Conservation (phyloP, 176 grass and related monocot species). For the Phyllostachys edulis region DNA sequence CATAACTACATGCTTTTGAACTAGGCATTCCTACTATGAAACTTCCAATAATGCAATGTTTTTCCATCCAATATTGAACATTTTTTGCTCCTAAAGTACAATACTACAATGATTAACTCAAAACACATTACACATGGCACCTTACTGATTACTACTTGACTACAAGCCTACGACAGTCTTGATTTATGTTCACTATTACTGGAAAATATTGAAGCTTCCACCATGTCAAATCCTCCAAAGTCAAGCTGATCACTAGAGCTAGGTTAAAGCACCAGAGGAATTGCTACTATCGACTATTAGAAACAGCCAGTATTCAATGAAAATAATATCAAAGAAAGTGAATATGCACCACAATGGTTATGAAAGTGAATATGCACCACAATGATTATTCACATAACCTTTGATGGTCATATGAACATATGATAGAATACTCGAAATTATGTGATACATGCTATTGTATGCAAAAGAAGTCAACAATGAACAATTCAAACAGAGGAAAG, state of each 20-base stretch:
- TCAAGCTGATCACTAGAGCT: background rate
- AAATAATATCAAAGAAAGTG: background rate
- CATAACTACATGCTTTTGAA: background rate
- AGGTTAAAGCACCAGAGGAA: background rate
- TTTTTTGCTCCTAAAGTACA: background rate
- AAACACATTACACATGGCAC: background rate
- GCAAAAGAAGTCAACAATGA: background rate
- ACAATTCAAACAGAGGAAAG: background rate
- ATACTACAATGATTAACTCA: background rate
- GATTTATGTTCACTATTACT: background rate
- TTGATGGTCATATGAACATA: background rate
- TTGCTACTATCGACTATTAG: background rate
- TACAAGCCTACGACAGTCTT: background rate
- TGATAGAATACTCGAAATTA: background rate
- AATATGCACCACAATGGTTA: background rate
- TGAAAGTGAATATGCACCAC: too few relatives aligned
- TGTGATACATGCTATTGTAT: background rate
- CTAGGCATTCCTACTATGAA: background rate
- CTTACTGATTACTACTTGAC: background rate
- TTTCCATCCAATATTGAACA: background rate
- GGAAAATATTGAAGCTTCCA: background rate
- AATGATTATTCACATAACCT: background rate
- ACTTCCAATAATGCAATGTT: background rate
- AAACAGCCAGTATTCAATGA: background rate
- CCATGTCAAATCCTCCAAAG: background rate